Conservation (phyloP, 768 basidiomycete genomes). For the Boletus tylopilopsis region DNA sequence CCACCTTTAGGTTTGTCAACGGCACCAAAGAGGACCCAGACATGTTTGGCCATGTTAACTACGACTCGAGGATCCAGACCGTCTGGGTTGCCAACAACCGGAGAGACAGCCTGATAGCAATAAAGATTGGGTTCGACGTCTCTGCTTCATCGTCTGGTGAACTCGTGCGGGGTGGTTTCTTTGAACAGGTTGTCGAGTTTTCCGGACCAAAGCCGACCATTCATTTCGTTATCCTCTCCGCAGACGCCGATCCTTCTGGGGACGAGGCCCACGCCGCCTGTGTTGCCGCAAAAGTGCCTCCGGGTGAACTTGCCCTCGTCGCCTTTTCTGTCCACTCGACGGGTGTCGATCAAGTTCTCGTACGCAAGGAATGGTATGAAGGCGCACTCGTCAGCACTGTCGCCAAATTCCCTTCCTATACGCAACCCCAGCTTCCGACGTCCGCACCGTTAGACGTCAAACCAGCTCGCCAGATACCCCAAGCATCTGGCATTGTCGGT, state of each 20-base stretch:
- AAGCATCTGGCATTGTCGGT: slow-evolving; percentile 26
- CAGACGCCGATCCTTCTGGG: slow-evolving; percentile 77
- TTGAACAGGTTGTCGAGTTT: slow-evolving; percentile 84
- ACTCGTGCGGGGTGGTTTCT: slow-evolving; percentile 59
- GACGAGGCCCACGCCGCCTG: slow-evolving; percentile 84
- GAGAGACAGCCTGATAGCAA: slow-evolving; percentile 78
- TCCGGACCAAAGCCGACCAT: slow-evolving; percentile 80
- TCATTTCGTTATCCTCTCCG: slow-evolving; percentile 84
- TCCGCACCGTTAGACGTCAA: slow-evolving; percentile 25
- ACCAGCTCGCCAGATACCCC: slow-evolving; percentile 23
- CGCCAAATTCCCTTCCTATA: slow-evolving; percentile 60
- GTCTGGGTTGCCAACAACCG: slow-evolving; percentile 86
- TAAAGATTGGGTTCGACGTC: slow-evolving; percentile 66
- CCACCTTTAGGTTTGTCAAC: slow-evolving; percentile 77
- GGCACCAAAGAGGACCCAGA: slow-evolving; percentile 67
- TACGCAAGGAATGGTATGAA: slow-evolving; percentile 84
- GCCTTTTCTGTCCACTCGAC: slow-evolving; percentile 87
- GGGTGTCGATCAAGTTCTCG: slow-evolving; percentile 86
- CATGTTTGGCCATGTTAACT: slow-evolving; percentile 87
- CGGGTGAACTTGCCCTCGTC: slow-evolving; percentile 75
- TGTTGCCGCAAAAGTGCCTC: slow-evolving; percentile 72
- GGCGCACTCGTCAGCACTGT: slow-evolving; percentile 51
- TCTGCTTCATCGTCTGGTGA: slow-evolving; percentile 56
- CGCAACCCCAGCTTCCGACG: slow-evolving; percentile 27
- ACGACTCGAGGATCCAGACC: slow-evolving; percentile 81